A percentile compares a stretch with the other conserved stretches of the same genome.
Evolutionary conservation across 1,284 basidiomycete genomes (phyloP).

Genomic region (Peniophora sp.): DNA sequence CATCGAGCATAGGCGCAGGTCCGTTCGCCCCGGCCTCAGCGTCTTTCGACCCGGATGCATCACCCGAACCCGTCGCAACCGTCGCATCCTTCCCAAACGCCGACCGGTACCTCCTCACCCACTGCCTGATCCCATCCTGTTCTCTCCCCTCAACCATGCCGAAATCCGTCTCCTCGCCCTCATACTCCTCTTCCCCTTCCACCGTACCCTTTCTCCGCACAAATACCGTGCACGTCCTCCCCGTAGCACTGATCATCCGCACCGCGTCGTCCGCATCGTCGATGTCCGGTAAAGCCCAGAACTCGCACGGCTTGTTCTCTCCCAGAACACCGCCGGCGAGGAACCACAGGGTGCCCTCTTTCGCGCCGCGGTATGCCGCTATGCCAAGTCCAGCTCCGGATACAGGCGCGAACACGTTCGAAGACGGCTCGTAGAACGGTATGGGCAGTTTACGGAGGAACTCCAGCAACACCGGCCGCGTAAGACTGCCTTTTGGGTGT

Average conservation of each 20-base stretch:
- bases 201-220: constrained; percentile 7
- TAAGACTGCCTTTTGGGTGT: constrained; percentile 43
- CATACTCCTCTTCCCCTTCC: constrained; percentile 21
- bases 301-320: constrained; percentile 69
- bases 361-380: constrained; percentile 62
- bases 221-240: constrained; percentile 54
- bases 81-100: constrained; percentile 41
- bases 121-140: constrained; percentile 53
- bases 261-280: constrained; percentile 44
- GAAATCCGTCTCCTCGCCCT: constrained; percentile 54
- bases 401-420: constrained; percentile 37
- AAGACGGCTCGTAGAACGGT: constrained; percentile 40
- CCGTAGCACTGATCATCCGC: constrained; percentile 53
- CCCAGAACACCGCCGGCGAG: constrained; percentile 57
- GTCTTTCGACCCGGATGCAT: constrained; percentile 9
- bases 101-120: constrained; percentile 49
- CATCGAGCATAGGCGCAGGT: neutral
- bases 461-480: constrained; percentile 37
- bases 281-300: constrained; percentile 60
- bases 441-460: constrained; percentile 44
- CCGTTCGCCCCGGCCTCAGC: constrained; percentile 4
- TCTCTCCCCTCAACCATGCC: constrained; percentile 64
- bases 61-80: constrained; percentile 1
- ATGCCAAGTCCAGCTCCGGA: constrained; percentile 42
- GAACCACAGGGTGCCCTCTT: constrained; percentile 67